phyloP scores from a whole-genome alignment of 805 yeast species.

The Zygosaccharomyces pseudorouxii region DNA sequence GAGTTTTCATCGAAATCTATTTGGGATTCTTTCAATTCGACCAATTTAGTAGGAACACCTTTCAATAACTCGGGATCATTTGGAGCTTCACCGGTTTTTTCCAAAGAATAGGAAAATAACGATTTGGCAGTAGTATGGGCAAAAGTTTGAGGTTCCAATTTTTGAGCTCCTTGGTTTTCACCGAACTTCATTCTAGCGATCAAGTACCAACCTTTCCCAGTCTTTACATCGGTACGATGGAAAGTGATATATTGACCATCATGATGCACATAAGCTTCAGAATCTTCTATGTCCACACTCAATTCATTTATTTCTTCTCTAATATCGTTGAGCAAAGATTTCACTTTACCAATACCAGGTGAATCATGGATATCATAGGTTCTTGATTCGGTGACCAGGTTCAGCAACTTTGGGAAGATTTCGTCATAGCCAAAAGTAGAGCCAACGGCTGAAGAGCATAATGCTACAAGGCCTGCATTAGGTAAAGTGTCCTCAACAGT shows the following conservation, averaged over 20 bases:
- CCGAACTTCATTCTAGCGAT: slow-evolving; percentile 80
- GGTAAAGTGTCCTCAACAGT: slow-evolving; percentile 93
- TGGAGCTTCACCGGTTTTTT: slow-evolving; percentile 46
- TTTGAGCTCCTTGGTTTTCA: slow-evolving; percentile 43
- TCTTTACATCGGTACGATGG: slow-evolving; percentile 75
- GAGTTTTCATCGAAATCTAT: slow-evolving; percentile 42
- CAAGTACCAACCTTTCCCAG: slow-evolving; percentile 85
- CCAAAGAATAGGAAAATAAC: slow-evolving; percentile 55
- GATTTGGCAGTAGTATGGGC: slow-evolving; percentile 56
- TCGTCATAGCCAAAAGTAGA: slow-evolving; percentile 94
- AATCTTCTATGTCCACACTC: slow-evolving; percentile 46
- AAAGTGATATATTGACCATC: slow-evolving; percentile 90
- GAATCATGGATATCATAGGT: slow-evolving; percentile 45
- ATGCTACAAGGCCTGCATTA: slow-evolving; percentile 88
- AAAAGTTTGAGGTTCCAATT: slow-evolving; percentile 51
- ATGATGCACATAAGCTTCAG: slow-evolving; percentile 91
- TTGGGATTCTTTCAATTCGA: slow-evolving; percentile 46
- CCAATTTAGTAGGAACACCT: slow-evolving; percentile 63
- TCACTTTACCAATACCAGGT: slow-evolving; percentile 73
- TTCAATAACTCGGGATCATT: slow-evolving; percentile 42
- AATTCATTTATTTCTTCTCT: slow-evolving; percentile 54
- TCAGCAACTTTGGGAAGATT: slow-evolving; percentile 73
- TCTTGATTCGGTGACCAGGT: slow-evolving; percentile 74
- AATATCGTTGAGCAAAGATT: slow-evolving; percentile 52
- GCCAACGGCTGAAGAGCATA: slow-evolving; percentile 91